Percentiles rank a stretch among this genome's conserved stretches.
These are phyloP conservation scores for Asterophora parasitica DNA, from an alignment of 768 basidiomycete species.

Conservation along the genomic window DNA sequence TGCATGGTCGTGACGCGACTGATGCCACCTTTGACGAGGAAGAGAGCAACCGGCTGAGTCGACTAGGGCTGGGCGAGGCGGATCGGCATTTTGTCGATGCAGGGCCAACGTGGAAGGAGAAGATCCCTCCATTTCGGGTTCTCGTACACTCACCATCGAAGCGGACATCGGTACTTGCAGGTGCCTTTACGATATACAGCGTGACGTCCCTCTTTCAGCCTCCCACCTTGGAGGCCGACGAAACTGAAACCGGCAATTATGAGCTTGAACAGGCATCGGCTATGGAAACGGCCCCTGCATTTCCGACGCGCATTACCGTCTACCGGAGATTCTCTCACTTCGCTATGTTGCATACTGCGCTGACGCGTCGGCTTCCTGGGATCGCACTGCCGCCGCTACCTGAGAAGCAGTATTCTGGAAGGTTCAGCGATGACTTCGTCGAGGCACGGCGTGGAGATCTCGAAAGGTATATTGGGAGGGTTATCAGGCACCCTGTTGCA, in stretches of 20 bases:
- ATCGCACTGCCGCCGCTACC: slow-evolving; percentile 79
- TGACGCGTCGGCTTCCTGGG: slow-evolving; percentile 66
- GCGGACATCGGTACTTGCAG: slow-evolving; percentile 57
- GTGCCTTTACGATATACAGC: slow-evolving; percentile 70
- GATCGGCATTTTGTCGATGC: slow-evolving; percentile 69
- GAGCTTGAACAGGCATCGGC: slow-evolving; percentile 12
- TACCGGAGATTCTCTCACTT: slow-evolving; percentile 85
- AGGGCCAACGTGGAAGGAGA: slow-evolving; percentile 69
- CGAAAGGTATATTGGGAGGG: slow-evolving; percentile 67
- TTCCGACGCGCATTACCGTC: slow-evolving; percentile 62
- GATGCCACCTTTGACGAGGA: slow-evolving; percentile 38
- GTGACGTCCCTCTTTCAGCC: slow-evolving; percentile 69
- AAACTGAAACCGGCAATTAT: slow-evolving; percentile 13
- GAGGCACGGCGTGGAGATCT: slow-evolving; percentile 79
- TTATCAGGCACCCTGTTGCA: slow-evolving; percentile 73
- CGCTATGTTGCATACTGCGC: slow-evolving; percentile 66
- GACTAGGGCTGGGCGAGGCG: slow-evolving; percentile 47
- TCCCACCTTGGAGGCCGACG: slow-evolving; percentile 15
- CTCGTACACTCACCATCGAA: slow-evolving; percentile 82
- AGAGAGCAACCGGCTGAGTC: slow-evolving; percentile 31
- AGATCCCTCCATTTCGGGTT: slow-evolving; percentile 67
- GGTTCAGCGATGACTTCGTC: slow-evolving; percentile 78
- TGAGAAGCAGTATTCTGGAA: slow-evolving; percentile 79
- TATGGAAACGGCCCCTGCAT: slow-evolving; percentile 19
- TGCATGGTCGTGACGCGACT: slow-evolving; percentile 28